Conservation (phyloP, 2,329 filamentous ascomycete genomes). For the Thelonectria blattea region DNA sequence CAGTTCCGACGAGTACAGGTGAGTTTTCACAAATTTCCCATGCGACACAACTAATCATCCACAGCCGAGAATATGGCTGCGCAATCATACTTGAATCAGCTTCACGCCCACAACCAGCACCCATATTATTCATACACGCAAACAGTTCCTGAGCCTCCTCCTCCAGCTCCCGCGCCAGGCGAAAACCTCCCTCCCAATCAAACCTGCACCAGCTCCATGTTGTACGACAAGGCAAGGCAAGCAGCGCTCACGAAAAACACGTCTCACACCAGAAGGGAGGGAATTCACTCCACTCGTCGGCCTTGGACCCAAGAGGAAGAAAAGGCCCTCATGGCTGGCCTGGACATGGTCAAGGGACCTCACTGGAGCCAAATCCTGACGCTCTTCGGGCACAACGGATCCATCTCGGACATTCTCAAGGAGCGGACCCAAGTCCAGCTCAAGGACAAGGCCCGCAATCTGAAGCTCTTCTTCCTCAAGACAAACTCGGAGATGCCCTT, state of each 20-base stretch:
- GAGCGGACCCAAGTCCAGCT: constrained; percentile 90
- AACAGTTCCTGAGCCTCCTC: constrained; percentile 45
- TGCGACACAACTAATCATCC: constrained; percentile 7
- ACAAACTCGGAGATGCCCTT: constrained; percentile 90
- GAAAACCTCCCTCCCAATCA: constrained; percentile 62
- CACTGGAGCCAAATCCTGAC: constrained; percentile 93
- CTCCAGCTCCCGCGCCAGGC: constrained; percentile 38
- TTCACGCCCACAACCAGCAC: constrained; percentile 46
- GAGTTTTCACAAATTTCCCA: constrained; percentile 23
- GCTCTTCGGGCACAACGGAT: constrained; percentile 80
- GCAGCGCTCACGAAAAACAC: constrained; percentile 63
- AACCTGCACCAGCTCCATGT: constrained; percentile 57
- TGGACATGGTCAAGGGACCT: constrained; percentile 87
- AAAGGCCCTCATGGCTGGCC: constrained; percentile 84
- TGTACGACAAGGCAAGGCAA: constrained; percentile 65
- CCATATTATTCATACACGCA: constrained; percentile 45
- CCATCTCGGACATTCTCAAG: constrained; percentile 81
- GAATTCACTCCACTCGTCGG: constrained; percentile 68
- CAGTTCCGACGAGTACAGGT: constrained; percentile 49
- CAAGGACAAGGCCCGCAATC: constrained; percentile 89
- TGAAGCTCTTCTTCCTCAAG: constrained; percentile 92
- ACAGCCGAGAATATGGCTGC: constrained; percentile 43
- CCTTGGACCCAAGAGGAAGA: constrained; percentile 92
- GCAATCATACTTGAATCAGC: constrained; percentile 46
- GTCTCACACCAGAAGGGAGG: constrained; percentile 61